These are phyloP conservation scores for Avena insularis DNA, from an alignment of 176 grass and related monocot genomes.

Conservation along the genomic window DNA sequence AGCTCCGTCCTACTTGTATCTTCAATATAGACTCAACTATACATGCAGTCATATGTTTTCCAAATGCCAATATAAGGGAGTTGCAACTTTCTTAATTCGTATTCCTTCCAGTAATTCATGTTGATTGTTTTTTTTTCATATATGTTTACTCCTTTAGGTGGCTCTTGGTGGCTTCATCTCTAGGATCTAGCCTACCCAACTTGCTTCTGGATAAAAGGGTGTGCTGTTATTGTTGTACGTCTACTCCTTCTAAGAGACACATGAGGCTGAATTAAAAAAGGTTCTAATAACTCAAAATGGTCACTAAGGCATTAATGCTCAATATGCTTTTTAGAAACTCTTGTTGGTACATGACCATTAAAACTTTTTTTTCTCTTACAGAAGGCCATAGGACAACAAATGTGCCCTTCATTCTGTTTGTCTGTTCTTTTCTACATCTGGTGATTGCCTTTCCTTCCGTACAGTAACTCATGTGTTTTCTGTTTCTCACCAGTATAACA, in stretches of 20 bases:
- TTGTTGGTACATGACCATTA: neutral
- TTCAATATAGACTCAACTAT: neutral
- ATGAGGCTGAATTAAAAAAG: neutral
- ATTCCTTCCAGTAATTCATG: neutral
- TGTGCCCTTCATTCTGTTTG: slow-evolving; percentile 12
- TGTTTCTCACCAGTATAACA: slow-evolving; percentile 37
- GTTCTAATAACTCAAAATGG: neutral
- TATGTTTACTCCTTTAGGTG: neutral
- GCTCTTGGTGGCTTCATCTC: neutral
- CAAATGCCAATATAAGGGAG: neutral
- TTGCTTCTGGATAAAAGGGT: neutral
- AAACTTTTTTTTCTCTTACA: neutral
- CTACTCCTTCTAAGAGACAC: neutral
- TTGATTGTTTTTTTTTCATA: neutral
- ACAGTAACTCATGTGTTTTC: slow-evolving; percentile 1
- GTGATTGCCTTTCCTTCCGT: neutral
- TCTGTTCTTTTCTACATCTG: neutral
- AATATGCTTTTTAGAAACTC: neutral
- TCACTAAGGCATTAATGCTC: neutral
- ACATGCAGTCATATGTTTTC: neutral
- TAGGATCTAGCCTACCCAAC: neutral
- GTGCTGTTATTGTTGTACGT: neutral
- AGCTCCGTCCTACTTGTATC: neutral
- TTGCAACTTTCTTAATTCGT: neutral
- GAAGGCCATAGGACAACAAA: slow-evolving; percentile 12